Evolutionary conservation across 257 asterid genomes (phyloP).

Genomic region (Fraxinus anomala): DNA sequence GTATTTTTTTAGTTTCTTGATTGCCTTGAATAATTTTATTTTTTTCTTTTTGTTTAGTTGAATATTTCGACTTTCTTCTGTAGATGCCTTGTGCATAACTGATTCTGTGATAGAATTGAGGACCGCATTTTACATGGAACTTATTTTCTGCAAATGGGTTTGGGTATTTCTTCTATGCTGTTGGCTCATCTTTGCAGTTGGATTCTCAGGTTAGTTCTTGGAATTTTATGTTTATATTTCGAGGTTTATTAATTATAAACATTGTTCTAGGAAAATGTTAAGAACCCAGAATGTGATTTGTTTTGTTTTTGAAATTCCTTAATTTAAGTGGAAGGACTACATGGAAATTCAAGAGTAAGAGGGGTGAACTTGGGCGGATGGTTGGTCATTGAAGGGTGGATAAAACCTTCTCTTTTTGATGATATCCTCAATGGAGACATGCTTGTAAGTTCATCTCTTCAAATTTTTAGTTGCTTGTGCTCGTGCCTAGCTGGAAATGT

Average conservation of each 20-base stretch:
- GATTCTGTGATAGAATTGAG: slow-evolving; percentile 34
- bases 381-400: slow-evolving; percentile 87
- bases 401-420: slow-evolving; percentile 77
- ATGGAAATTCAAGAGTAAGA: slow-evolving; percentile 56
- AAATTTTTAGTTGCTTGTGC: neutral
- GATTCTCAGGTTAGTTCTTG: slow-evolving; percentile 51
- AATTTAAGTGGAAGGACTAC: slow-evolving; percentile 60
- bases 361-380: slow-evolving; percentile 93
- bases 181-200: slow-evolving; percentile 49
- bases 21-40: neutral
- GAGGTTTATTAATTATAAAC: neutral
- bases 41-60: slow-evolving; percentile 5
- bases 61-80: slow-evolving; percentile 9
- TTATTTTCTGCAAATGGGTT: slow-evolving; percentile 51
- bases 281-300: neutral
- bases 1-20: slow-evolving; percentile 11
- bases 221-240: slow-evolving; percentile 20
- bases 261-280: neutral
- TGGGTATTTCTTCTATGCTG: slow-evolving; percentile 46
- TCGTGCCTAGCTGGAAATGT: neutral
- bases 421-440: slow-evolving; percentile 71
- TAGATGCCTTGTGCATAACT: slow-evolving; percentile 27
- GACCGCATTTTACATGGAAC: slow-evolving; percentile 44
- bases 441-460: slow-evolving; percentile 54
- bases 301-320: slow-evolving; percentile 15